Evolutionary conservation across 768 basidiomycete species (phyloP), one percentile per base, ranked within the genome.

Genomic region (Suillus subaureus): DNA sequence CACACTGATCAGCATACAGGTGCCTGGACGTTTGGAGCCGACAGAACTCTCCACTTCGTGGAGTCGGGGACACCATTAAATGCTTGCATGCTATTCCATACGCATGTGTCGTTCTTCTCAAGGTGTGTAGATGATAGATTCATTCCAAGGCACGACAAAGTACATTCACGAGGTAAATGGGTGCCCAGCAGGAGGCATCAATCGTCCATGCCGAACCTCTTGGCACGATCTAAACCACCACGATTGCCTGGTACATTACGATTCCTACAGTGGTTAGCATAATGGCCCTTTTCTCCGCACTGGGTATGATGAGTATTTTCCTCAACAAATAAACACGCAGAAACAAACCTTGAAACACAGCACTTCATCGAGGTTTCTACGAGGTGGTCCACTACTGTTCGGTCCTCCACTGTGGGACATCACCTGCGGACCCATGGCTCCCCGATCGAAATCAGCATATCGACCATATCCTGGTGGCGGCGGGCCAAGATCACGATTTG

Each of bases 221-320:
- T 77, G 31, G 76, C 69, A 55, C 84, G 83, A 69, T 93, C 92
- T 56, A 88, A 78, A 9, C 95, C 95, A 64, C 95, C 95, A 58
- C 95, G 85, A 74, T 93, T 94, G 15, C 95, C 95, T 33, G 95
- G 95, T 28, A 94, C 90, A 74, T 95, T 96, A 64, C 92, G 82
- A 75, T 96, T 96, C 49, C 90, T 87, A 77, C 96, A 97, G 71
- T 93, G 89, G 74, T 97, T 97, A 23, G 96, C 96, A 73, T 97
- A 97, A 74, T 99, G 97, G 1, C 97, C 97, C 70, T 91, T 90
- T 76, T 94, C 89, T 43, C 93, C 93, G 72, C 96, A 97, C 90
- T 94, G 67, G 6, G 4, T 9, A 42, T 69, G 64, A 60, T 62
- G 64, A 69, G 40, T 61, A 42, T 64, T 58, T 61, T 52, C 23